Conservation (phyloP, 2,329 filamentous ascomycete species). For the Xylariaceae sp. region DNA sequence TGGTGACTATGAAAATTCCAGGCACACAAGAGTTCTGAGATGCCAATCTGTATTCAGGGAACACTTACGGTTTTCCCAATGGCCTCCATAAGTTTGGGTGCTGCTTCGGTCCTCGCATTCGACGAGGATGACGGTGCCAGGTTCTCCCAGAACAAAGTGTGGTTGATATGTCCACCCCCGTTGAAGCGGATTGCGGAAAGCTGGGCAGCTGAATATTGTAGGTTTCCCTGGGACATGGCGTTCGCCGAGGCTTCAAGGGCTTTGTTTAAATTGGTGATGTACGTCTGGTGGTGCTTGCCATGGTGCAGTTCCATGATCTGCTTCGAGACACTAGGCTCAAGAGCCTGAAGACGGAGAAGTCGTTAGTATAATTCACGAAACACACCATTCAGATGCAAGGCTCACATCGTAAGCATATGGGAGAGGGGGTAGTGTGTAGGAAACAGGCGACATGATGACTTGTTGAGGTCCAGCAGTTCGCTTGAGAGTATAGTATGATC, state of each 20-base stretch:
- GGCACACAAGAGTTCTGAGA: too few relatives aligned
- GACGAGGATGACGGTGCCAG: conserved; percentile 57
- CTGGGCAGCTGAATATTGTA: conserved; percentile 58
- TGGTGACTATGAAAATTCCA: too few relatives aligned
- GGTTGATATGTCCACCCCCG: conserved; percentile 89
- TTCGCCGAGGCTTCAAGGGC: conserved; percentile 56
- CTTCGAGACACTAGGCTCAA: conserved; percentile 69
- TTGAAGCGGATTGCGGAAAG: conserved; percentile 78
- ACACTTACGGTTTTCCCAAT: conserved; percentile 45
- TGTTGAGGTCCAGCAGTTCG: too few relatives aligned
- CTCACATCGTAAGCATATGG: conserved; percentile 67
- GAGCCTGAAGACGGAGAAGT: conserved; percentile 42
- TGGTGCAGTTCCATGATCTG: conserved; percentile 83
- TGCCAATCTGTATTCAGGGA: too few relatives aligned
- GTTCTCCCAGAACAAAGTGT: conserved; percentile 89
- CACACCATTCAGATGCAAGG: too few relatives aligned
- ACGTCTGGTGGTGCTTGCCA: conserved; percentile 73
- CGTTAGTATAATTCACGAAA: neutral
- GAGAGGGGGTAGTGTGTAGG: conserved; percentile 59
- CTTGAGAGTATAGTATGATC: too few relatives aligned
- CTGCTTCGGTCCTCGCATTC: conserved; percentile 51
- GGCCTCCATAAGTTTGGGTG: conserved; percentile 55
- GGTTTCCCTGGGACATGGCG: conserved; percentile 49
- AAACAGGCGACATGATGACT: conserved; percentile 33
- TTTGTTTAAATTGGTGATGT: conserved; percentile 71